phyloP scores from a whole-genome alignment of 2,329 filamentous ascomycete species.

The Endothia cerciana region DNA sequence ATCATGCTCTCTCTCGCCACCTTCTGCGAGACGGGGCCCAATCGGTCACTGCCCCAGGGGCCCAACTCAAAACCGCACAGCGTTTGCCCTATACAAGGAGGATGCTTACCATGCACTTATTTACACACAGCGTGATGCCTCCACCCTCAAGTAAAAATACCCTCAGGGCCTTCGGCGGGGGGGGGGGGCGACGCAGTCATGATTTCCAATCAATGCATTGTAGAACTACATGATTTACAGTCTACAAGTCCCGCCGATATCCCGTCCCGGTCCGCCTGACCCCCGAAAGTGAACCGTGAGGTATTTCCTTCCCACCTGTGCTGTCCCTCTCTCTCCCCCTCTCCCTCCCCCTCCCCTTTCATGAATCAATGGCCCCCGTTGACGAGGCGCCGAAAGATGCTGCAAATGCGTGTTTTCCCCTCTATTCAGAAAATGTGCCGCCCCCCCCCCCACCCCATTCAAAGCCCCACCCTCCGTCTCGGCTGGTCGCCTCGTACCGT shows the following conservation, averaged over 20 bases:
- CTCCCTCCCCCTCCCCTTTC: not conserved
- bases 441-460: not conserved
- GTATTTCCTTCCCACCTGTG: conserved; percentile 8
- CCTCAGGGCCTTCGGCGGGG: too few species aligned
- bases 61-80: conserved; percentile 5
- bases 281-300: conserved; percentile 8
- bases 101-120: too few species aligned
- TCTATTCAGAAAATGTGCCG: conserved; percentile 7
- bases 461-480: not conserved
- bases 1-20: too few species aligned
- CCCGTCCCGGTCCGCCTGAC: not conserved
- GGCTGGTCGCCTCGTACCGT: not conserved
- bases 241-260: conserved; percentile 3
- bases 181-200: too few species aligned
- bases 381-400: conserved; percentile 17
- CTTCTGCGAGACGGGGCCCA: not conserved
- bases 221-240: conserved; percentile 22
- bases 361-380: too few species aligned
- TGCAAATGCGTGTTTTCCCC: conserved; percentile 5
- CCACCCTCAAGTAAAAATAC: too few species aligned
- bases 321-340: not conserved
- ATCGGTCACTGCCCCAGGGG: not conserved
- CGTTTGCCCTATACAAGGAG: too few species aligned
- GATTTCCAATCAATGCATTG: conserved; percentile 11
- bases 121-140: too few species aligned